Percentiles rank a stretch among this genome's conserved stretches.
These are phyloP conservation scores for Sanguinoderma infundibulare DNA, from an alignment of 1,284 basidiomycete genomes.

Conservation along the genomic window DNA sequence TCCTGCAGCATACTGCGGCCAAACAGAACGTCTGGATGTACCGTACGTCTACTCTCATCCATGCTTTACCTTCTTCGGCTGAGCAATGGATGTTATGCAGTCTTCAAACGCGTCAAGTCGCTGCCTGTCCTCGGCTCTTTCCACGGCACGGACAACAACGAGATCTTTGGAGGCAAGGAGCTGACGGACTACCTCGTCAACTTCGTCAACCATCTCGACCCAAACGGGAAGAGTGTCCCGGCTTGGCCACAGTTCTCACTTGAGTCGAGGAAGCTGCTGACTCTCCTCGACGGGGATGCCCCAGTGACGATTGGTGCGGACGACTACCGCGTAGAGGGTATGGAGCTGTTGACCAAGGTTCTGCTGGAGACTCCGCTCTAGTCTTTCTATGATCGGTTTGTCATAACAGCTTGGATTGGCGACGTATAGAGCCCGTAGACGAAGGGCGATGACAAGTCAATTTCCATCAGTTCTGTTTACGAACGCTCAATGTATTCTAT, in stretches of 20 bases:
- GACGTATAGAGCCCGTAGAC: too few relatives aligned
- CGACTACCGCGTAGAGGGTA: neutral
- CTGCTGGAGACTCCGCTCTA: neutral
- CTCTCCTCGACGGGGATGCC: neutral
- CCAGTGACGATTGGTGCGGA: neutral
- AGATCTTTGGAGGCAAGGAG: constrained; percentile 20
- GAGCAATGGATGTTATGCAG: neutral
- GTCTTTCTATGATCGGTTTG: too few relatives aligned
- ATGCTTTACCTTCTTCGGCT: constrained; percentile 11
- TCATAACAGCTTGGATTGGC: too few relatives aligned
- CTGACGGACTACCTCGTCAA: constrained; percentile 26
- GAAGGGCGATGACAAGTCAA: too few relatives aligned
- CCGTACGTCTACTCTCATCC: constrained; percentile 46
- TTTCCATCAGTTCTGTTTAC: too few relatives aligned
- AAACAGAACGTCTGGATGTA: constrained; percentile 19
- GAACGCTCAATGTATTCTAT: too few relatives aligned
- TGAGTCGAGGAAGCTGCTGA: neutral
- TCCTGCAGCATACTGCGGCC: constrained; percentile 18
- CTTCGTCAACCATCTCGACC: constrained; percentile 19
- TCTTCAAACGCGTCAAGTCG: neutral
- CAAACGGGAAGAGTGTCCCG: constrained; percentile 41
- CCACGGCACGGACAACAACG: constrained; percentile 22
- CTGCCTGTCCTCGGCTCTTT: neutral
- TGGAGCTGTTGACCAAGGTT: neutral
- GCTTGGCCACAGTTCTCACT: constrained; percentile 52